Evolutionary conservation across 1,284 basidiomycete species (phyloP).

Genomic region (Rhizopogon hawkerae): DNA sequence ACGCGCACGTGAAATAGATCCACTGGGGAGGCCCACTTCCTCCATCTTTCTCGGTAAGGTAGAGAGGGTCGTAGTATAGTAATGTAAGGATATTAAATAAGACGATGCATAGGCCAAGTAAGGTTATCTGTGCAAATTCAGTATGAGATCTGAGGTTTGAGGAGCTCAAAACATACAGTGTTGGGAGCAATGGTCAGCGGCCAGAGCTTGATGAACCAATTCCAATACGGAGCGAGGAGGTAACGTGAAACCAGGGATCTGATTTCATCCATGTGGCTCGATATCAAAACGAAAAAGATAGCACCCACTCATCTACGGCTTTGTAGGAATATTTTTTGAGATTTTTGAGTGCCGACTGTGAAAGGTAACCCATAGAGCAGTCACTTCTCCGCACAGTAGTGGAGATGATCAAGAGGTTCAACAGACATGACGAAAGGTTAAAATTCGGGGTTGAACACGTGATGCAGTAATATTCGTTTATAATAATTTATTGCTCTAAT

Average conservation of each 20-base stretch:
- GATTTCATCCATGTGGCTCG: background rate
- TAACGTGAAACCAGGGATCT: slow-evolving; percentile 74
- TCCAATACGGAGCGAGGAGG: slow-evolving; percentile 90
- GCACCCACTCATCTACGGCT: slow-evolving; percentile 59
- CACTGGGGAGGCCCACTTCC: slow-evolving; percentile 63
- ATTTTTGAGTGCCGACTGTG: slow-evolving; percentile 49
- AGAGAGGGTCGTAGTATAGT: slow-evolving; percentile 73
- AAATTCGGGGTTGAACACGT: too few species aligned
- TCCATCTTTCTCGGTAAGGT: slow-evolving; percentile 58
- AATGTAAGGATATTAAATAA: slow-evolving; percentile 80
- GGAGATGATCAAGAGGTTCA: background rate
- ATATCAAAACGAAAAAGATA: slow-evolving; percentile 1
- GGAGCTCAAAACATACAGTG: slow-evolving; percentile 47
- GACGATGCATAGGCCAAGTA: slow-evolving; percentile 77
- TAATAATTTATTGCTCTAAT: too few species aligned
- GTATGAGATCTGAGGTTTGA: background rate
- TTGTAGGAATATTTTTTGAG: slow-evolving; percentile 63
- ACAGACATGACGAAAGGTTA: background rate
- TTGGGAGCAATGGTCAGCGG: slow-evolving; percentile 88
- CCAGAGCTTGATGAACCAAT: slow-evolving; percentile 87
- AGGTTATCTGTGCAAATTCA: slow-evolving; percentile 54
- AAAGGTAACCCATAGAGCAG: slow-evolving; percentile 43
- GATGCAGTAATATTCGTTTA: too few species aligned
- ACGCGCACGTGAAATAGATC: slow-evolving; percentile 76
- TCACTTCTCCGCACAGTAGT: background rate